Conservation (phyloP, 805 yeast genomes). For the Candida coquimbonensis region DNA sequence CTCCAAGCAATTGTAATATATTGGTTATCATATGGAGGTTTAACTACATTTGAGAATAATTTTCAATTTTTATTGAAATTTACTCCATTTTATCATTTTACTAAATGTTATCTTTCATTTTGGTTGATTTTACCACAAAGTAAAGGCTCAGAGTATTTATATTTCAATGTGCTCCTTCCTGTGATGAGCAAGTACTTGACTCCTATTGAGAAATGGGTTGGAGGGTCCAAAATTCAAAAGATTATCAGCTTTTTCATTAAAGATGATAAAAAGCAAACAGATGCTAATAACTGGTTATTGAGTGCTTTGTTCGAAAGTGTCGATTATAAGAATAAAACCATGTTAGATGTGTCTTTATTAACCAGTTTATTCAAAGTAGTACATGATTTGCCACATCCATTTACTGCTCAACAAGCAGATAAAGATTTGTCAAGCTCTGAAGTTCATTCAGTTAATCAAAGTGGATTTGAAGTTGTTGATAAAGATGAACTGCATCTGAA, state of each 20-base stretch:
- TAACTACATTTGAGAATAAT: slow-evolving; percentile 32
- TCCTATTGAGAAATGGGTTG: slow-evolving; percentile 23
- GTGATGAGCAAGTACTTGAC: slow-evolving; percentile 29
- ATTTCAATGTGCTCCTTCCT: slow-evolving; percentile 32
- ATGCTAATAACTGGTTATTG: not conserved
- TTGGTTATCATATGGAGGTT: slow-evolving; percentile 57
- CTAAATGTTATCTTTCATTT: slow-evolving; percentile 39
- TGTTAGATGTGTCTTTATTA: not conserved
- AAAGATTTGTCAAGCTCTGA: not conserved
- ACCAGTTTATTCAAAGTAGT: slow-evolving; percentile 2
- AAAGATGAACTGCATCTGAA: slow-evolving; percentile 18
- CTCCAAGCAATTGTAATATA: slow-evolving; percentile 45
- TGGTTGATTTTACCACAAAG: slow-evolving; percentile 58
- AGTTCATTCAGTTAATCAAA: not conserved
- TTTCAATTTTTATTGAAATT: slow-evolving; percentile 37
- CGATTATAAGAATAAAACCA: not conserved
- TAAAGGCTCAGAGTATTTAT: slow-evolving; percentile 38
- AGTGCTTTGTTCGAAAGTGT: not conserved
- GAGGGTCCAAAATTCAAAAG: not conserved
- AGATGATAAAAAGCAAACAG: not conserved
- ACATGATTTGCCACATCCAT: not conserved
- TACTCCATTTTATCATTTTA: slow-evolving; percentile 49
- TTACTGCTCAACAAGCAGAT: not conserved
- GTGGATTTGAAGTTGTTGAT: slow-evolving; percentile 43
- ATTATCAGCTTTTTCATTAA: not conserved